Conservation (phyloP, 1,284 basidiomycete genomes). For the Ganoderma lingzhi region DNA sequence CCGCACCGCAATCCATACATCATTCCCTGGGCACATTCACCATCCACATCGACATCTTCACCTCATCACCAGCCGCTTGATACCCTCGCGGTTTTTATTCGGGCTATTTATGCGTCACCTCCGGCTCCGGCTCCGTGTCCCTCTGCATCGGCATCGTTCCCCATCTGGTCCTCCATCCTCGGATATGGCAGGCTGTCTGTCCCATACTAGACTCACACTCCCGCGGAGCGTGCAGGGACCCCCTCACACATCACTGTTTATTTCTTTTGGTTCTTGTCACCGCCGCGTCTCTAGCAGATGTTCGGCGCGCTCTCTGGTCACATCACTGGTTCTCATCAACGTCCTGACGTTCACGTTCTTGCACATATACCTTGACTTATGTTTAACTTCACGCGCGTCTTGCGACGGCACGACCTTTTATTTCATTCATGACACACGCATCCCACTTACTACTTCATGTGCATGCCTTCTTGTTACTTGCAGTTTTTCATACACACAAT, state of each 20-base stretch:
- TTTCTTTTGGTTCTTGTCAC: background rate
- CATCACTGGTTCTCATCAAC: background rate
- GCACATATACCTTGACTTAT: background rate
- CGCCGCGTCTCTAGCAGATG: slow-evolving; percentile 27
- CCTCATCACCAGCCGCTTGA: background rate
- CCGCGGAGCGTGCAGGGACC: slow-evolving; percentile 20
- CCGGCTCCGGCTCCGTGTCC: slow-evolving; percentile 4
- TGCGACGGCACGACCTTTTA: background rate
- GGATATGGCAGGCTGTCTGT: slow-evolving; percentile 23
- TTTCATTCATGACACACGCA: slow-evolving; percentile 8
- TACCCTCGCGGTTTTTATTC: slow-evolving; percentile 22
- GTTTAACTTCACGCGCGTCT: slow-evolving; percentile 14
- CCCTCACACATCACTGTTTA: slow-evolving; percentile 6
- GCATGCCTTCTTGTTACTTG: background rate
- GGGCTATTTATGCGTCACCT: slow-evolving; percentile 27
- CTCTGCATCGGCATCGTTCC: slow-evolving; percentile 4
- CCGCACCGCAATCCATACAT: slow-evolving; percentile 11
- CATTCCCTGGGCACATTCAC: background rate
- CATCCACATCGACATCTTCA: background rate
- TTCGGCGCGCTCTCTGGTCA: background rate
- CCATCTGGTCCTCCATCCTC: slow-evolving; percentile 25
- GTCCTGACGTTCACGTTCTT: background rate
- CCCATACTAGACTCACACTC: slow-evolving; percentile 23
- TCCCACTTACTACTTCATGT: background rate
- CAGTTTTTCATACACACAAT: background rate